phyloP scores from a whole-genome alignment of 2,329 filamentous ascomycete genomes.

The Arthroderma sp. region DNA sequence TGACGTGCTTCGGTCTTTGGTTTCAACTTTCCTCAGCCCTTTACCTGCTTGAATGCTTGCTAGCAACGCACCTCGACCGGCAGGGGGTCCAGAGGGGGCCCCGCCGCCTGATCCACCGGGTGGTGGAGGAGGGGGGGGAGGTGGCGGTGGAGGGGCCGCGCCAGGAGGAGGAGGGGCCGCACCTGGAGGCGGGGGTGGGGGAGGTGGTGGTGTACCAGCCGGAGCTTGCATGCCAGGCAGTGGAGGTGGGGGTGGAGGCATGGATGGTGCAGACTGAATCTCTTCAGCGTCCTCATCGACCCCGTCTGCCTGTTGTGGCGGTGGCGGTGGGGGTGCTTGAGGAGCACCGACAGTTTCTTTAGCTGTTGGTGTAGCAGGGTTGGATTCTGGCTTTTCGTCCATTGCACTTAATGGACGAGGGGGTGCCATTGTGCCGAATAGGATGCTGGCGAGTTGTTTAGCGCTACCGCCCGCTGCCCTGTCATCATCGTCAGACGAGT shows the following conservation, averaged over 20 bases:
- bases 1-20: conserved; percentile 69
- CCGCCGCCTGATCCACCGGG: conserved; percentile 9
- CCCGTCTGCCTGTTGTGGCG: conserved; percentile 22
- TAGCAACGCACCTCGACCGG: conserved; percentile 50
- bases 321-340: conserved; percentile 38
- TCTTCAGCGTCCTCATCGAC: conserved; percentile 12
- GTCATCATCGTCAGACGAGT: conserved; percentile 59
- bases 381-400: conserved; percentile 45
- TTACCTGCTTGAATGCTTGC: conserved; percentile 72
- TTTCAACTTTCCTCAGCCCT: conserved; percentile 72
- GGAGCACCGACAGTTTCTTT: conserved; percentile 22
- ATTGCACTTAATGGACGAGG: conserved; percentile 76
- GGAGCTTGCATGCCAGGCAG: conserved; percentile 11
- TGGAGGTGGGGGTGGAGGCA: conserved; percentile 19
- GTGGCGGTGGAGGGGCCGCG: conserved; percentile 32
- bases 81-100: background rate
- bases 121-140: conserved; percentile 14
- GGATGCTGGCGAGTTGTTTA: conserved; percentile 81
- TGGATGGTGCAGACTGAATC: conserved; percentile 16
- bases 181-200: conserved; percentile 23
- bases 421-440: conserved; percentile 95
- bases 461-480: conserved; percentile 69
- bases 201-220: conserved; percentile 22
- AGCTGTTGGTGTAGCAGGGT: conserved; percentile 33
- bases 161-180: conserved; percentile 24